Conservation (phyloP, 2,329 filamentous ascomycete species). For the Arthrobotrys entomopaga region DNA sequence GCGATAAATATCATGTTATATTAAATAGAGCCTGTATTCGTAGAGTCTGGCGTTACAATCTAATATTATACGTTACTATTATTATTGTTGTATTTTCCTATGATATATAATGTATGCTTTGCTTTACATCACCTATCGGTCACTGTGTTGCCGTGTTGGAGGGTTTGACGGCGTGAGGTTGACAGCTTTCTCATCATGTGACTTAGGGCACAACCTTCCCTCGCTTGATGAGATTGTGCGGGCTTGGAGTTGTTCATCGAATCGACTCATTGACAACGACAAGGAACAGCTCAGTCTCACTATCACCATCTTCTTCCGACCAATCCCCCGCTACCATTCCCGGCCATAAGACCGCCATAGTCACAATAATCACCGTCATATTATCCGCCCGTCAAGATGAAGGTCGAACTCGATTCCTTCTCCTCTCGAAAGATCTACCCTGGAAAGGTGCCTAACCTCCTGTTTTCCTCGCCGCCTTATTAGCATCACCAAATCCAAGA, state of each 20-base stretch:
- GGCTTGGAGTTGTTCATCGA: conserved; percentile 20
- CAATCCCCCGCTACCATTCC: conserved; percentile 11
- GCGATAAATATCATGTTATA: background rate
- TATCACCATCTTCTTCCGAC: conserved; percentile 26
- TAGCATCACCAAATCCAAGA: conserved; percentile 3
- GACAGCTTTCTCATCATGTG: conserved; percentile 11
- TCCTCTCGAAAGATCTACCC: conserved; percentile 54
- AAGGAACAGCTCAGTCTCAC: conserved; percentile 23
- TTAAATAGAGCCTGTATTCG: background rate
- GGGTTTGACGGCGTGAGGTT: conserved; percentile 28
- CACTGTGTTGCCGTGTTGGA: conserved; percentile 28
- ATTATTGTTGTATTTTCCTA: too few species aligned
- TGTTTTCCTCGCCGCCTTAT: conserved; percentile 29
- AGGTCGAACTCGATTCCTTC: conserved; percentile 60
- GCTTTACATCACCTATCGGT: background rate
- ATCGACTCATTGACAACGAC: conserved; percentile 28
- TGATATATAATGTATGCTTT: too few species aligned
- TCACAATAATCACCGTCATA: conserved; percentile 25
- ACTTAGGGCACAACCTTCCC: conserved; percentile 48
- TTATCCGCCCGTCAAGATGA: conserved; percentile 34
- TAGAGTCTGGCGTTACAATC: background rate
- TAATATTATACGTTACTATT: too few species aligned
- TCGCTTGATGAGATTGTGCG: conserved; percentile 36
- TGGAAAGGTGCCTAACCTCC: conserved; percentile 57
- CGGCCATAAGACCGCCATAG: background rate